Base-by-base conservation (phyloP, 2,329 filamentous ascomycete species). In the Aspergillus sergii region DNA sequence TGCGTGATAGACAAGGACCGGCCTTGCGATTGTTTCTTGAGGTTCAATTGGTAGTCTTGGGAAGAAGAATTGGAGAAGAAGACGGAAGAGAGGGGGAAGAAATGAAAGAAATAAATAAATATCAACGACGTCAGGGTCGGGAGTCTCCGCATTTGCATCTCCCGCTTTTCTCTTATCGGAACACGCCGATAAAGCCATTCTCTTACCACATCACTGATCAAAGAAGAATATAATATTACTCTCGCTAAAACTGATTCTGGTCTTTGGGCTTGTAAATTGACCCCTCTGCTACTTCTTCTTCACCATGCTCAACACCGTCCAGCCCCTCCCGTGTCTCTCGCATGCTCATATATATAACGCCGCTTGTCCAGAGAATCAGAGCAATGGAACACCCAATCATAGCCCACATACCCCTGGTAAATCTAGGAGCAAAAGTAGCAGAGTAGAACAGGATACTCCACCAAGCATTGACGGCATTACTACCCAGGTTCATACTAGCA, bases 361-460 rank as follows among this genome's bases (percentile, higher is more conserved):
- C 66, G 14, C 61, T 61, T 9, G 68, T 64, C 59, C 64, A 68
- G 3, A 64, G 21, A 12, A 62, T 54, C 62, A 69, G 57, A 14
- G 66, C 68, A 58, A 71, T 60, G 16, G 58, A 65, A 59, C 65
- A 69, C 9, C 62, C 66, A 23, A 72, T 67, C 68, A 71, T 72
- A 39, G 68, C 67, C 57, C 59, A 59, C 57, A 61, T 64, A 79
- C 85, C 81, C 73, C 86, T 85, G 45, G 75, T 87, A 64, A 91
- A 91, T 79, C 84, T 85, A 0, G 89, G 90, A 2, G 89, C 90
- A 74, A 86, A 85, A 2, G 85, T 83, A 1, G 89, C 89, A 0
- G 86, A 85, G 69, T 91, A 92, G 65, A 92, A 92, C 0, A 92
- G 68, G 45, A 92, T 86, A 63, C 83, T 87, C 90, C 90, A 92